Evolutionary conservation across 257 asterid species (phyloP).

Genomic region (Lithospermum erythrorhizon): DNA sequence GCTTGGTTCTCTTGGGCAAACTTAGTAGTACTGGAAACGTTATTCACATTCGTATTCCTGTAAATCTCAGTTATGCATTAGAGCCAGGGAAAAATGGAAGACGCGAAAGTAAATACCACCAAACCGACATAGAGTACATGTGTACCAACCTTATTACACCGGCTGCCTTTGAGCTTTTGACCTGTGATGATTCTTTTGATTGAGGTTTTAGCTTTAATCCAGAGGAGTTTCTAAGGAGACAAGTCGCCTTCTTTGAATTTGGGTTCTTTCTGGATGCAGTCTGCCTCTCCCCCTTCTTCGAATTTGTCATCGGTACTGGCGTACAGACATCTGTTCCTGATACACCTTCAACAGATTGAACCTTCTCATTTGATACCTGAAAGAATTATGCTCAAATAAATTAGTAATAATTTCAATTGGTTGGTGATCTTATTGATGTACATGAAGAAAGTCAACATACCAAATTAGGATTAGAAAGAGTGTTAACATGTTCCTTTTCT

Average conservation of each 20-base stretch:
- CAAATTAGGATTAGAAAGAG: conserved; percentile 7
- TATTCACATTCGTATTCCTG: conserved; percentile 48
- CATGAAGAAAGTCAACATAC: conserved; percentile 17
- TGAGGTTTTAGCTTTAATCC: conserved; percentile 45
- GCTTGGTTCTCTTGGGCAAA: conserved; percentile 78
- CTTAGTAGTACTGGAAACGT: conserved; percentile 41
- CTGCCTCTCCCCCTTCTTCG: conserved; percentile 11
- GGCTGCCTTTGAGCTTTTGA: conserved; percentile 37
- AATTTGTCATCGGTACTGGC: conserved; percentile 36
- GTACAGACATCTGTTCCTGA: conserved; percentile 39
- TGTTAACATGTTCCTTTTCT: not conserved
- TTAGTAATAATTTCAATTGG: conserved; percentile 1
- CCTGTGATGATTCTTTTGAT: conserved; percentile 42
- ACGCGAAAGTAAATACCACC: not conserved
- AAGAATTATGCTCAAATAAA: conserved; percentile 12
- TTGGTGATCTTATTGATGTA: conserved; percentile 12
- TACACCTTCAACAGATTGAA: conserved; percentile 6
- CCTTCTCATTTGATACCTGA: conserved; percentile 17
- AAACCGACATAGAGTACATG: not conserved
- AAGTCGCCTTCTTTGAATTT: conserved; percentile 57
- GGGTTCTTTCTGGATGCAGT: conserved; percentile 35
- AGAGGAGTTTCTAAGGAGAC: conserved; percentile 53
- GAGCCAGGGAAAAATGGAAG: not conserved
- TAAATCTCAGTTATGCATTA: not conserved
- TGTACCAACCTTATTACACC: conserved; percentile 43